Evolutionary conservation across 192 early-diverging fungal species (phyloP), one percentile per base, ranked within the genome.

Genomic region (Coemansia sp.): DNA sequence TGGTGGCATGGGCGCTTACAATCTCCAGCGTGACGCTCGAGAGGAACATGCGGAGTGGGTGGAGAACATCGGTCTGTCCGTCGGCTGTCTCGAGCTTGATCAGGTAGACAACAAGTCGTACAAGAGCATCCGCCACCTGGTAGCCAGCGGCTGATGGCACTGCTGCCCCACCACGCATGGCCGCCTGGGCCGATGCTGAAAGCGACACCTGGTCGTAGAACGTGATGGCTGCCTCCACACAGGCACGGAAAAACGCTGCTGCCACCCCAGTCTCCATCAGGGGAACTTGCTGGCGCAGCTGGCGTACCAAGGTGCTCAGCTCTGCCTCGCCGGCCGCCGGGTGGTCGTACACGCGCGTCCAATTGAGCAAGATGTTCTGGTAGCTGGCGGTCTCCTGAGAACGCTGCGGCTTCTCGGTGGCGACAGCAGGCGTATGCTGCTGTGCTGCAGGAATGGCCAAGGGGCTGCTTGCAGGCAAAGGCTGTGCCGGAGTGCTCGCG

Each of bases 71-170:
- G 14, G 58, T 46, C 30, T 65, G 41, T 36, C 78, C 38, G 1
- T 70, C 74, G 25, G 63, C 83, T 4, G 69, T 81, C 59, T 84
- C 83, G 49, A 88, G 82, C 43, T 90, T 87, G 36, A 90, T 80
- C 28, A 95, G 61, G 11, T 87, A 78, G 5, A 97, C 85, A 14
- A 94, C 84, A 20, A 99, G 67, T 36, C 87, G 86, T 2, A 93
- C 88, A 51, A 96, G 91, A 5, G 97, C 95, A 62, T 99, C 95
- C 3, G 95, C 85, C 2, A 91, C 87, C 46, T 90, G 85, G 72
- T 88, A 92, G 5, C 81, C 76, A 0, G 75, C 57, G 6, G 67
- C 28, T 19, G 51, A 45, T 8, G 46, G 38, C 34, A 4, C 36
- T 6, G 49, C 34, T 26, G 35, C 24, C 2, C 37, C 49, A n/a